Evolutionary conservation across 2,329 filamentous ascomycete species (phyloP), one percentile per base, ranked within the genome.

Genomic region (Talaromyces albobiverticillius): DNA sequence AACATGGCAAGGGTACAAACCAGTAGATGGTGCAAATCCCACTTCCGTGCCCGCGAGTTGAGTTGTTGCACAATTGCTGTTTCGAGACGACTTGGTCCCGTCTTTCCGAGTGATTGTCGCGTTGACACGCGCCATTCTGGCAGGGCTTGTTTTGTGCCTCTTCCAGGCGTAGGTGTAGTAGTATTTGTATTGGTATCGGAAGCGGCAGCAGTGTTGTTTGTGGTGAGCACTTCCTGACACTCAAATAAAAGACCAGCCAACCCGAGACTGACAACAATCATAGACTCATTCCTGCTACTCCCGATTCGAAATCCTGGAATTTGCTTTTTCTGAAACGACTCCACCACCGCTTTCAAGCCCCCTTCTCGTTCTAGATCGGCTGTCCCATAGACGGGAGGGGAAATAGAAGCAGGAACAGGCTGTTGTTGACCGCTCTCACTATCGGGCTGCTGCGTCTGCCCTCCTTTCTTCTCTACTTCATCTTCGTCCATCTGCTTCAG

Each of bases 1-100:
- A 6, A 9, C 4, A 11, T 16, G 7, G 3, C 14, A 31, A 10
- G 31, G 29, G 26, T 46, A 65, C 71, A 58, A 58, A 74, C 71
- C 51, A 74, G 56, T 40, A 73, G 59, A 61, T 71, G 74, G 34
- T 58, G 58, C 23, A 73, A 67, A 60, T 72, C 68, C 71, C 70
- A 73, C 54, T 71, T 71, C 38, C 69, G 63, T 4, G 64, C 54
- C 20, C 70, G 65, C 2, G 64, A 63, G 47, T 70, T 68, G 38
- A 75, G 56, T 51, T 72, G 26, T 66, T 63, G 10, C 67, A 53
- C 46, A 20, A 75, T 67, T 1, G 66, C 64, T 13, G 41, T 53
- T 53, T 73, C 70, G 13, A 75, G 58, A 46, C 69, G 72, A 2
- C 67, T 67, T 2, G 55, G 47, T 13, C 65, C 41, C 20, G 64